Evolutionary conservation across 1,284 basidiomycete genomes (phyloP).

Genomic region (Marasmius sp.): DNA sequence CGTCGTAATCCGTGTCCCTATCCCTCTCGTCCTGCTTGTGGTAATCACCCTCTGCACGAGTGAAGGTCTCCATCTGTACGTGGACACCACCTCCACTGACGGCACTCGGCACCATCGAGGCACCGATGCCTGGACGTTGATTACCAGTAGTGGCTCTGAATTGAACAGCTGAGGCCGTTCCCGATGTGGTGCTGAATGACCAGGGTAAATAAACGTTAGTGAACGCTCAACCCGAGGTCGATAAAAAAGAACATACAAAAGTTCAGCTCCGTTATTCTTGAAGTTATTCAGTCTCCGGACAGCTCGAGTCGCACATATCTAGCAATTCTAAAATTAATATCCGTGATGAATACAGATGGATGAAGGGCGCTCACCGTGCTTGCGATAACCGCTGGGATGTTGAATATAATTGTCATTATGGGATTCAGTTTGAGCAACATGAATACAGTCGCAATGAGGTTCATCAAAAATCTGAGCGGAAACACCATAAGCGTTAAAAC

Average conservation of each 20-base stretch:
- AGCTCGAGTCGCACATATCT: conserved; percentile 12
- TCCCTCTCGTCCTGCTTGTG: conserved; percentile 18
- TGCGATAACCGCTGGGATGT: conserved; percentile 35
- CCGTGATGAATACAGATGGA: not conserved
- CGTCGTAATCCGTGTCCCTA: conserved; percentile 31
- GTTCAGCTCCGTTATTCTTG: conserved; percentile 17
- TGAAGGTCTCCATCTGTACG: conserved; percentile 38
- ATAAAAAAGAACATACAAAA: conserved; percentile 13
- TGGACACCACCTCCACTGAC: conserved; percentile 23
- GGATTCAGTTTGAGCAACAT: conserved; percentile 18
- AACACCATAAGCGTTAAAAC: not conserved
- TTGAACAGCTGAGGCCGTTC: not conserved
- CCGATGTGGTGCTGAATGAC: conserved; percentile 7
- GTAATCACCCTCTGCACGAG: conserved; percentile 17
- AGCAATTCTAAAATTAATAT: not conserved
- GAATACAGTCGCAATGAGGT: conserved; percentile 54
- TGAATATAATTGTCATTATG: conserved; percentile 30
- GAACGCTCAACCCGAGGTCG: not conserved
- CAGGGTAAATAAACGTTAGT: not conserved
- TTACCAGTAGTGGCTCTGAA: not conserved
- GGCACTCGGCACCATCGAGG: not conserved
- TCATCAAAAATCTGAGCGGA: conserved; percentile 56
- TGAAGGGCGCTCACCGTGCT: conserved; percentile 37
- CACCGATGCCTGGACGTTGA: not conserved
- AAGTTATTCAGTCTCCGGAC: conserved; percentile 16